Evolutionary conservation across 805 yeast species (phyloP), one percentile per base, ranked within the genome.

Genomic region (Wickerhamiella occidentalis): DNA sequence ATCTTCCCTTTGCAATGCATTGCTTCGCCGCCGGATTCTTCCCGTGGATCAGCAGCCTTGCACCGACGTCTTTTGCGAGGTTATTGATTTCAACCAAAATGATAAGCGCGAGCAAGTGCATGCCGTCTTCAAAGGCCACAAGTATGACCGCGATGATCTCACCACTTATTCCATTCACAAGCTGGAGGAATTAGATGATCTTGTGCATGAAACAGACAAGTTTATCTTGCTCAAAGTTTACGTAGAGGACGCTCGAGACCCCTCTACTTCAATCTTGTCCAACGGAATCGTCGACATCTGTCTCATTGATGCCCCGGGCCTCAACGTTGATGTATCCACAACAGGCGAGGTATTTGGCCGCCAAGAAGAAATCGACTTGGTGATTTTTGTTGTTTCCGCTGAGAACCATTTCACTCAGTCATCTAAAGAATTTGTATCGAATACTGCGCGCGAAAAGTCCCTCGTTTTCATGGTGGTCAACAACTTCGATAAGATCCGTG

Each of bases 1-100:
- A 61, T 86, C 96, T 1, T 84, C 95, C 1, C 86, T 92, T 58
- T 92, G 98, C 65, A 92, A 92, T 61, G 90, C 96, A 1, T 68
- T 92, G 37, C 67, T 92, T 52, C 72, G 88, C 56, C 74, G 92
- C 47, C 76, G 78, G 45, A 66, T 92, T 2, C 67, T 92, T 44
- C 98, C 99, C 0, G 95, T 84, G 60, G 99, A 92, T 65, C 98
- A 92, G 61, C 95, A 92, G 62, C 99, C 99, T 2, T 87, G 96
- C 59, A 92, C 99, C 0, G 80, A 85, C 53, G 96, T 92, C 0
- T 94, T 94, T 60, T 88, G 96, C 63, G 98, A 94, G 65, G 90
- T 94, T 6, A 70, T 85, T 25, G 96, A 92, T 63, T 85, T 87
- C 9, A 69, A 78, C 18, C 84, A 79, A 40, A 90, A 90, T 61